phyloP scores from a whole-genome alignment of 225 moss, liverwort and hornwort species.

The Bryum argenteum region DNA sequence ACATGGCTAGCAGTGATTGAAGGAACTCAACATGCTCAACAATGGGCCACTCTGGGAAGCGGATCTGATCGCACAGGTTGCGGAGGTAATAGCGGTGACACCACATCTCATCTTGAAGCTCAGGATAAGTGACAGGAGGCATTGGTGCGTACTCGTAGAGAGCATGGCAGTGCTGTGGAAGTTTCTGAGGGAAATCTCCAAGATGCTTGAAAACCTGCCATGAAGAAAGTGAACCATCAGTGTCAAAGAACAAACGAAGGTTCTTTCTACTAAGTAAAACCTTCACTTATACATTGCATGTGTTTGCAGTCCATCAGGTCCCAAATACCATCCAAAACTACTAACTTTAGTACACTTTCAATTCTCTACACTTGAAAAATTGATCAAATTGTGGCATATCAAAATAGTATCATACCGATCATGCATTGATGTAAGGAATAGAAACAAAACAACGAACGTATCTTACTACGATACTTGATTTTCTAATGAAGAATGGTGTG shows the following conservation, averaged over 20 bases:
- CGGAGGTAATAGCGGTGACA: slow-evolving; percentile 96
- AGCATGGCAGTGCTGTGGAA: slow-evolving; percentile 89
- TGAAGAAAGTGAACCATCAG: slow-evolving; percentile 13
- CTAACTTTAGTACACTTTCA: not conserved
- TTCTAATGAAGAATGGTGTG: too few relatives aligned
- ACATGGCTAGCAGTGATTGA: slow-evolving; percentile 87
- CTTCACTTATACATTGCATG: not conserved
- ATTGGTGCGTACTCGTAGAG: slow-evolving; percentile 93
- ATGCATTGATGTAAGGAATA: too few relatives aligned
- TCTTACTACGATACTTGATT: too few relatives aligned
- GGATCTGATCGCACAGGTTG: slow-evolving; percentile 86
- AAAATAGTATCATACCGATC: too few relatives aligned
- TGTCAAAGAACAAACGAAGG: not conserved
- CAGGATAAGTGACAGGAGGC: slow-evolving; percentile 93
- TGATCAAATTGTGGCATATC: too few relatives aligned
- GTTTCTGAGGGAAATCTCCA: slow-evolving; percentile 90
- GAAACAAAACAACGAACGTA: too few relatives aligned
- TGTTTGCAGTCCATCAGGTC: not conserved
- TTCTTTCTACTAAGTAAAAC: not conserved
- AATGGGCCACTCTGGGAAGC: slow-evolving; percentile 89
- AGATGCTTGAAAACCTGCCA: slow-evolving; percentile 85
- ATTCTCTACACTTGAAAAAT: not conserved
- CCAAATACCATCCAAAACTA: not conserved
- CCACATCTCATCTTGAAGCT: slow-evolving; percentile 99
- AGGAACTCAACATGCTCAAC: slow-evolving; percentile 97